Base-by-base conservation (phyloP, 441 rosid genomes). In the Eruca vesicaria region DNA sequence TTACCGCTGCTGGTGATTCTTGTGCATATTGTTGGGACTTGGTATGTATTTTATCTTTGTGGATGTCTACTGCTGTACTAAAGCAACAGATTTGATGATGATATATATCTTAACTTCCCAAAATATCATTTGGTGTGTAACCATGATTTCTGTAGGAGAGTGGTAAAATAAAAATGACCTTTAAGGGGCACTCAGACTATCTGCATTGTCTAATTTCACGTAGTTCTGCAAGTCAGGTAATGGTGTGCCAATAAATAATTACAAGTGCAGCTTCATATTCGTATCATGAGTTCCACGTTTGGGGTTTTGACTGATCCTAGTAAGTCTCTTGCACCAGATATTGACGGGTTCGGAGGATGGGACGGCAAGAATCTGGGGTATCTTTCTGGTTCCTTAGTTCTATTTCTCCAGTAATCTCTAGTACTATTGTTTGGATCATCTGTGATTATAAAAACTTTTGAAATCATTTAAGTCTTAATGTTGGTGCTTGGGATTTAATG, bases 301-400 rank as follows among this genome's bases (percentile, higher is more conserved):
- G 7, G 52, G 33, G 10, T 60, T 66, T 28, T 68, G 6, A 4
- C 66, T 69, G 36, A 69, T 26, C 23, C 23, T 57, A 21, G 21
- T 73, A 60, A 61, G 65, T 71, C 64, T 74, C 66, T 76, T 64
- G 19, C 33, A 62, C 80, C 89, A 92, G 98, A 85, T 95, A 58
- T 76, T 95, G 80, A 95, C 97, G 65, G 97, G 98, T 72, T 95
- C 99, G 9, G 99, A 95, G 82, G 99, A 95, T 86, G 98, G 99
- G 57, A 89, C 97, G 72, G 94, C 92, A 76, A 79, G 96, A 79
- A 81, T 95, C 53, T 95, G 99, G 99, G 99, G 99, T 95, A 92
- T 35, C n/a, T 21, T 71, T 43, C 65, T 62, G n/a, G 0, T 2
- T 7, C 23, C 23, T 36, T 36, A n/a, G 14, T 61, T 48, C 16